phyloP scores from a whole-genome alignment of 2,329 filamentous ascomycete species.

The Phaeomoniella chlamydospora region DNA sequence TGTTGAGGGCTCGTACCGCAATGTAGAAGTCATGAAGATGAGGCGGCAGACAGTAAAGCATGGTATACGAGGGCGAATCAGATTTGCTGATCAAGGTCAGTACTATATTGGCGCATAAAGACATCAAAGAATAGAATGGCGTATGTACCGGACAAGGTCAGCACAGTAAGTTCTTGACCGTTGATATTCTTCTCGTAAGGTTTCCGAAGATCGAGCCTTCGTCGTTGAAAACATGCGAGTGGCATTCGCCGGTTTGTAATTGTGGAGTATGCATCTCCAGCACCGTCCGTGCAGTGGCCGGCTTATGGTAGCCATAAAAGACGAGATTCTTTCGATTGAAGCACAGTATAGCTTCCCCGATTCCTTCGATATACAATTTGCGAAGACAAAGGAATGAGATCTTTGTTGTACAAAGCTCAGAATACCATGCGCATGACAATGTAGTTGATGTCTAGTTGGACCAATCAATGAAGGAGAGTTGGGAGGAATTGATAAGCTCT shows the following conservation, averaged over 20 bases:
- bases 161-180: slow-evolving; percentile 44
- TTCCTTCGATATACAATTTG: no score
- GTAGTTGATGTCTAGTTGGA: no score
- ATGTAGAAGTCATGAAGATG: slow-evolving; percentile 70
- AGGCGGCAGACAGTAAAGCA: slow-evolving; percentile 70
- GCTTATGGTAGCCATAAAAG: neutral
- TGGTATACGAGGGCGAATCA: slow-evolving; percentile 76
- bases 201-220: neutral
- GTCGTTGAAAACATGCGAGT: neutral
- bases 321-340: no score
- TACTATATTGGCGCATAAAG: no score
- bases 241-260: neutral
- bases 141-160: slow-evolving; percentile 37
- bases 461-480: no score
- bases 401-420: no score
- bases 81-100: slow-evolving; percentile 45
- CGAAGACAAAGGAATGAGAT: no score
- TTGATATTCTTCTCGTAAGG: slow-evolving; percentile 1
- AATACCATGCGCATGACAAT: no score
- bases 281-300: neutral
- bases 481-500: no score
- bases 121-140: neutral
- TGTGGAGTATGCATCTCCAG: neutral
- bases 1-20: slow-evolving; percentile 80
- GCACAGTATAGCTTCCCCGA: no score